Evolutionary conservation across 2,329 filamentous ascomycete species (phyloP).

Genomic region (Lachnellula subtilissima): DNA sequence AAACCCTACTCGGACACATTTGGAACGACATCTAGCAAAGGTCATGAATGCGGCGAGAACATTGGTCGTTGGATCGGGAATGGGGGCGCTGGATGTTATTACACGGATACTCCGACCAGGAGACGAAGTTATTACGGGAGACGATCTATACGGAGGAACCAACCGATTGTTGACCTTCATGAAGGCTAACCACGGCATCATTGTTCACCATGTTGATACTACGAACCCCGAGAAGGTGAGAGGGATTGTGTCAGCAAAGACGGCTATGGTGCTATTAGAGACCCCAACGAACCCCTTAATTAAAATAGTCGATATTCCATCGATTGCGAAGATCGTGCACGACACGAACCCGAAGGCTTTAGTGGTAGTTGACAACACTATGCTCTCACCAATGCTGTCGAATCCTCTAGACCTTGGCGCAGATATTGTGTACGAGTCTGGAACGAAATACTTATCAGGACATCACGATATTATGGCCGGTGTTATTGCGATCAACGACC

Average conservation of each 20-base stretch:
- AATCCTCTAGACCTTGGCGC: conserved; percentile 93
- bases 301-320: conserved; percentile 89
- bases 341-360: conserved; percentile 71
- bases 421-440: conserved; percentile 95
- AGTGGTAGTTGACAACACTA: conserved; percentile 96
- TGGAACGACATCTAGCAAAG: conserved; percentile 95
- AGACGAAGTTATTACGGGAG: conserved; percentile 94
- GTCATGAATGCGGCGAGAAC: conserved; percentile 95
- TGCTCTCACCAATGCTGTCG: conserved; percentile 91
- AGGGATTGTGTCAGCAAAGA: conserved; percentile 69
- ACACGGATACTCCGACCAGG: conserved; percentile 84
- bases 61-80: conserved; percentile 90
- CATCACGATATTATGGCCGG: conserved; percentile 99
- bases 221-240: conserved; percentile 70
- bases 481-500: conserved; percentile 86
- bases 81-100: conserved; percentile 96
- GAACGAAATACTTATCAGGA: conserved; percentile 95
- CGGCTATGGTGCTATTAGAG: conserved; percentile 91
- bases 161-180: conserved; percentile 92
- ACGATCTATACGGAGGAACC: conserved; percentile 94
- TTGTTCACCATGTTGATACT: conserved; percentile 95
- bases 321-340: conserved; percentile 73
- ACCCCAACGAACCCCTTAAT: conserved; percentile 97
- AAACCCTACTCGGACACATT: conserved; percentile 91
- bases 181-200: conserved; percentile 80